Percentiles rank a stretch among this genome's conserved stretches.
Evolutionary conservation across 352 stramenopile genomes (phyloP).

Genomic region (Phytophthora palmivora): DNA sequence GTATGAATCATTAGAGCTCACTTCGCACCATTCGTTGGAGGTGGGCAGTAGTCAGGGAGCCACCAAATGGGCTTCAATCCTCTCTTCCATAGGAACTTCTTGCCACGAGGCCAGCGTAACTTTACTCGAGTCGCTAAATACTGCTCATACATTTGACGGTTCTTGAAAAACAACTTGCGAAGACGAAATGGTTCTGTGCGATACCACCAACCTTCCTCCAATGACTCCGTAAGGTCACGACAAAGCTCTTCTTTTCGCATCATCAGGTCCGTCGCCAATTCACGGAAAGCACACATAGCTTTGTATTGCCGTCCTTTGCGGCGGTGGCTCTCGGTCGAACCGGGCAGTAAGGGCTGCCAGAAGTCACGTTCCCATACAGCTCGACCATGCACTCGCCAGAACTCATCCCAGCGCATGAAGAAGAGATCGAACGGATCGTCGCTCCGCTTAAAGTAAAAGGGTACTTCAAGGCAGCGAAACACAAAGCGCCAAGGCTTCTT

Average conservation of each 20-base stretch:
- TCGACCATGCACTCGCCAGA: constrained; percentile 48
- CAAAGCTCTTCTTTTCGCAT: background rate
- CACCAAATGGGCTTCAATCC: constrained; percentile 40
- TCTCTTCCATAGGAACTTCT: constrained; percentile 27
- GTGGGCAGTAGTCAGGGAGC: background rate
- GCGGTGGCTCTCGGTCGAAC: constrained; percentile 35
- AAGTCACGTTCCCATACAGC: constrained; percentile 60
- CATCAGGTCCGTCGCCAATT: constrained; percentile 40
- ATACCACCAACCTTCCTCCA: constrained; percentile 49
- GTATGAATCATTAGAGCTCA: too few relatives aligned
- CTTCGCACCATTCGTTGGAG: background rate
- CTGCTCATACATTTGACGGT: constrained; percentile 20
- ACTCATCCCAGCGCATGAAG: constrained; percentile 61
- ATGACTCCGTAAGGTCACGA: constrained; percentile 4
- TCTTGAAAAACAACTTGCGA: constrained; percentile 30
- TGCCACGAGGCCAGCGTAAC: constrained; percentile 39
- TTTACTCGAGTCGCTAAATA: constrained; percentile 31
- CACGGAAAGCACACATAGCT: constrained; percentile 40
- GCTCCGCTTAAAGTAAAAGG: constrained; percentile 34
- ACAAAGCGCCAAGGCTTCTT: constrained; percentile 54
- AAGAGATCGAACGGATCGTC: constrained; percentile 47
- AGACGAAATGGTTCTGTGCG: constrained; percentile 34
- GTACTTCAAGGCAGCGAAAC: constrained; percentile 51
- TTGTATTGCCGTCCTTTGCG: constrained; percentile 42
- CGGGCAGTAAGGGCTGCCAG: constrained; percentile 42